Conservation (phyloP, 163 green algal genomes). For the Chlorella variabilis region DNA sequence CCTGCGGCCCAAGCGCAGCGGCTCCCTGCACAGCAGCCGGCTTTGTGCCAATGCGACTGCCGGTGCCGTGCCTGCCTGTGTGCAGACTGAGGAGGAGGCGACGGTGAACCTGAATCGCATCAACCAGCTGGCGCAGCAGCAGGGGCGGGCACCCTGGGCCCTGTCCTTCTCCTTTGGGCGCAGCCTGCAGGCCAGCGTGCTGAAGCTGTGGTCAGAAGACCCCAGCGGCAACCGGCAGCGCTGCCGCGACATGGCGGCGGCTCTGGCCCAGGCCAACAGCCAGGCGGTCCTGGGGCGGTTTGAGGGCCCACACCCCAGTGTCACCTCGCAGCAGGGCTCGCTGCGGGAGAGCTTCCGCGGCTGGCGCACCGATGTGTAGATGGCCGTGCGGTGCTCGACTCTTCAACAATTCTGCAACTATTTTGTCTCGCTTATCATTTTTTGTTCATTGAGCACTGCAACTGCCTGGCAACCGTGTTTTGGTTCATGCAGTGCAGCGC, state of each 20-base stretch:
- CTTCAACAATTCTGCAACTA: no score
- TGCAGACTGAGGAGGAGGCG: conserved; percentile 79
- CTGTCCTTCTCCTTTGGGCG: conserved; percentile 88
- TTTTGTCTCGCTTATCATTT: no score
- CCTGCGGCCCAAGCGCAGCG: no score
- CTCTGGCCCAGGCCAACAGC: conserved; percentile 65
- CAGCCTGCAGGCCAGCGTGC: conserved; percentile 77
- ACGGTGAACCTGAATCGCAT: conserved; percentile 91
- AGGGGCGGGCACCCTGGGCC: conserved; percentile 70
- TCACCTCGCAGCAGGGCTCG: conserved; percentile 41
- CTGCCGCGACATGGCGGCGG: conserved; percentile 58
- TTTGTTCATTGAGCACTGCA: no score
- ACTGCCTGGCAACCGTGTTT: no score
- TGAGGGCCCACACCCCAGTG: conserved; percentile 59
- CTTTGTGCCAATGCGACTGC: no score
- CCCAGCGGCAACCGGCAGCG: conserved; percentile 23
- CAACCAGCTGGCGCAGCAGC: conserved; percentile 65
- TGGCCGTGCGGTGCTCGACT: no score
- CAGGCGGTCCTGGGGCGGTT: conserved; percentile 59
- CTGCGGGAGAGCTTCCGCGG: conserved; percentile 69
- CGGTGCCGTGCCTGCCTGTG: background rate
- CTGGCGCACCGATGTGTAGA: conserved; percentile 44
- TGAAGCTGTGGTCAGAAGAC: conserved; percentile 77
- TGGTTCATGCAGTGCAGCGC: no score
- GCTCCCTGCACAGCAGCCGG: no score